Evolutionary conservation across 106 monocot species (phyloP), one percentile per base, ranked within the genome.

Genomic region (Platanthera guangdongensis): DNA sequence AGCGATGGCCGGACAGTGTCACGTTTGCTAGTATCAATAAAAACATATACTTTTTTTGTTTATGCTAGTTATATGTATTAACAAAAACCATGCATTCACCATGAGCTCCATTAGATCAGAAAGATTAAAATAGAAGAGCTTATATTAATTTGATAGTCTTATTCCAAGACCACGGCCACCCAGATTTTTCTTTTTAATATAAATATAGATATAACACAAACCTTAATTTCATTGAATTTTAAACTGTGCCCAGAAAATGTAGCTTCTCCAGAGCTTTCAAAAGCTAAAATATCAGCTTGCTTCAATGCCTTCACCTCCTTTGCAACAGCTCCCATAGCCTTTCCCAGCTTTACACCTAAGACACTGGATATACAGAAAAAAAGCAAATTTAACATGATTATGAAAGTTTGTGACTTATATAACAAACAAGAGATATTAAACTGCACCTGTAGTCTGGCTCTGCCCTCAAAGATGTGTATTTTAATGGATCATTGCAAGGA

Each of bases 381-480:
- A 70, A 15, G 7, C 7, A 22, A 22, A 14, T 50, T 51, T 72
- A 72, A 51, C 50, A 72, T 51, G 18, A 2, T 51, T 19, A 50
- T 72, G 51, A 47, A 21, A 65, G 65, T 19, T 39, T 39, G 39
- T 10, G 53, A 6, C 18, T 51, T 9, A 3, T 22, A 51, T 11
- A 22, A 72, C n/a, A 50, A 22, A 50, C 21, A 21, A n/a, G 63
- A 19, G 50, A 50, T 8, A 62, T 64, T 39, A 39, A 22, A 18
- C 52, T 47, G 75, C 80, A 97, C 96, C 93, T 97, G 86, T 88
- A 99, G 81, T 99, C 87, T 72, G 97, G 97, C 62, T 99, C 97
- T 18, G 97, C 97, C 21, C 92, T 89, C 62, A 99, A 76, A 86
- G 89, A 89, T 68, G 94, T 91, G 78, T 92, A 99, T 68, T 80